Percentiles rank a stretch among this genome's conserved stretches.
These are phyloP conservation scores for Fusarium sublunatum DNA, from an alignment of 2,329 filamentous ascomycete genomes.

Conservation along the genomic window DNA sequence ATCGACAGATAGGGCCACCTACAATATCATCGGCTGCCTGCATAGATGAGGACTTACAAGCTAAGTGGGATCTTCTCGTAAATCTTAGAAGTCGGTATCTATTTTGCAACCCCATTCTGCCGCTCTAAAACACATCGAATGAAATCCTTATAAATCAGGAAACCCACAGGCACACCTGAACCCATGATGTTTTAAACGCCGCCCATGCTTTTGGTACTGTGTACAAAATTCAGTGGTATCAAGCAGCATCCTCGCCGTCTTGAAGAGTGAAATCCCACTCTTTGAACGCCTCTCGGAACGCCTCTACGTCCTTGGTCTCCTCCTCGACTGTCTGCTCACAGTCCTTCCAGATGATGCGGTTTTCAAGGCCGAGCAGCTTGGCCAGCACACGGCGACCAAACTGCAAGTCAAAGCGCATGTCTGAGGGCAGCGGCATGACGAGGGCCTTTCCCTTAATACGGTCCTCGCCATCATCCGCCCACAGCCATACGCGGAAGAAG, in stretches of 20 bases:
- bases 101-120: not conserved
- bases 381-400: conserved; percentile 89
- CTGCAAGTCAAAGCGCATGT: conserved; percentile 86
- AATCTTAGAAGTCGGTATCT: not conserved
- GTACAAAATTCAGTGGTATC: conserved; percentile 11
- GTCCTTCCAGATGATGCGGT: conserved; percentile 85
- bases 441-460: conserved; percentile 71
- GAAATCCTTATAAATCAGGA: conserved; percentile 1
- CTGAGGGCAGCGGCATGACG: conserved; percentile 77
- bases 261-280: conserved; percentile 82
- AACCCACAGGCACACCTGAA: conserved; percentile 3
- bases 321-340: conserved; percentile 81
- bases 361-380: conserved; percentile 84
- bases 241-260: conserved; percentile 22
- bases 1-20: not conserved
- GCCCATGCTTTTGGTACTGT: conserved; percentile 22
- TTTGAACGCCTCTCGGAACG: conserved; percentile 85
- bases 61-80: not conserved
- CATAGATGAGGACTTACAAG: not conserved
- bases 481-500: conserved; percentile 87
- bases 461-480: conserved; percentile 68
- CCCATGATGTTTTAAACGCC: conserved; percentile 36
- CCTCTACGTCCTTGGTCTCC: conserved; percentile 80
- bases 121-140: not conserved
- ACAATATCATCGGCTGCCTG: too few relatives aligned